A percentile compares a stretch with the other conserved stretches of the same genome.
phyloP scores from a whole-genome alignment of 352 stramenopile species.

The Globisporangium polare region DNA sequence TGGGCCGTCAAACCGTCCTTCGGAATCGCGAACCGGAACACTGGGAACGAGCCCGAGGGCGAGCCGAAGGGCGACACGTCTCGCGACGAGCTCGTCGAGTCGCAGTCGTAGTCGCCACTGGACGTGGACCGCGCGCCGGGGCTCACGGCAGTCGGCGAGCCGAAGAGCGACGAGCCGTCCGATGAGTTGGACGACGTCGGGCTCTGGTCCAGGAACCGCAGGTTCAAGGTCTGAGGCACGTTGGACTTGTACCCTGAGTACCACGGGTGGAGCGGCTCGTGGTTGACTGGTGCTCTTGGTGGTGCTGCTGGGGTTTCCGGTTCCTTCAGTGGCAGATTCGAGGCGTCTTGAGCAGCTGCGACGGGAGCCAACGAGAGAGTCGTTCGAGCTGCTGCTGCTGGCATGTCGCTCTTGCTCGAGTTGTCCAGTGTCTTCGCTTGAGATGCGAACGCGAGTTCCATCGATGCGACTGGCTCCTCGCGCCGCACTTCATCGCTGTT shows the following conservation, averaged over 20 bases:
- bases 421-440: not conserved
- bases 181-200: not conserved
- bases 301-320: too few relatives aligned
- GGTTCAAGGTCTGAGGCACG: not conserved
- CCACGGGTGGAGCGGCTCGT: too few relatives aligned
- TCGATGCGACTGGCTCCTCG: not conserved
- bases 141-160: not conserved
- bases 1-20: not conserved
- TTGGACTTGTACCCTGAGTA: too few relatives aligned
- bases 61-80: not conserved
- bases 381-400: not conserved
- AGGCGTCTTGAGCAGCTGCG: too few relatives aligned
- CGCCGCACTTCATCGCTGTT: not conserved
- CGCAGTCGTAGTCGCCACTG: not conserved
- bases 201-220: not conserved
- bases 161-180: not conserved
- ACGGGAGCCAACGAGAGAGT: not conserved
- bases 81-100: conserved; percentile 3
- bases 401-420: not conserved
- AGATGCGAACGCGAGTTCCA: not conserved
- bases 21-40: not conserved
- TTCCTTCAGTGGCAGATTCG: too few relatives aligned
- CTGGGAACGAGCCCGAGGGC: not conserved
- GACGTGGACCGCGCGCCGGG: not conserved
- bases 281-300: too few relatives aligned